Evolutionary conservation across 2,329 filamentous ascomycete species (phyloP), one percentile per base, ranked within the genome.

Genomic region (Penicillium sp.): DNA sequence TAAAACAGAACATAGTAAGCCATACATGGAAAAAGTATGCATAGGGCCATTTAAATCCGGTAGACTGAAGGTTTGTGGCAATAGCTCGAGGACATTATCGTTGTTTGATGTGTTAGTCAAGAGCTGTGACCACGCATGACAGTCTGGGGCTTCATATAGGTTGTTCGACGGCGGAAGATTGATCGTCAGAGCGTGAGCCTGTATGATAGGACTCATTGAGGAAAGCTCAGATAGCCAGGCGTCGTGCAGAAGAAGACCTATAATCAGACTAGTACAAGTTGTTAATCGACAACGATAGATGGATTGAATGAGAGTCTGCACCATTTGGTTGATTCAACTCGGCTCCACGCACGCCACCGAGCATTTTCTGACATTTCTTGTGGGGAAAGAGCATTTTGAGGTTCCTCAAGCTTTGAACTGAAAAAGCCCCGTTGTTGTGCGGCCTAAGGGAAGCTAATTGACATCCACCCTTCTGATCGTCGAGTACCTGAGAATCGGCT

Each of bases 221-320:
- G 47, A 56, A 2, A 46, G n/a, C 8, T 52, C 53, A 13, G 53
- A 56, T 1, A 56, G 42, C 53, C 53, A 56, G 6, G 53, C 44
- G 10, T 56, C 53, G 16, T 56, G 53, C 8, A 56, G 39, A 29
- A 52, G 13, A 8, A 56, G 21, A 23, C 53, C 53, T 24, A 56
- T 49, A 9, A 52, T 56, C 18, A 56, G 13, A 15, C 53, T 56
- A 34, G 13, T 5, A 7, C 15, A 34, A 42, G 1, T 24, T 26
- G 6, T 34, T 34, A 34, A 34, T 15, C 7, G 15, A 15, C 13
- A 7, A 15, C 15, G n/a, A 34, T n/a, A 15, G n/a, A 5, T n/a
- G 16, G 13, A 23, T 42, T 34, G 28, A 26, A 10, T 36, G 39
- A 36, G n/a, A 5, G 6, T 2, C 1, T n/a, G 31, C 28, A 53